Base-by-base conservation (phyloP, 1,139 yeast species). In the Pichia sp. region DNA sequence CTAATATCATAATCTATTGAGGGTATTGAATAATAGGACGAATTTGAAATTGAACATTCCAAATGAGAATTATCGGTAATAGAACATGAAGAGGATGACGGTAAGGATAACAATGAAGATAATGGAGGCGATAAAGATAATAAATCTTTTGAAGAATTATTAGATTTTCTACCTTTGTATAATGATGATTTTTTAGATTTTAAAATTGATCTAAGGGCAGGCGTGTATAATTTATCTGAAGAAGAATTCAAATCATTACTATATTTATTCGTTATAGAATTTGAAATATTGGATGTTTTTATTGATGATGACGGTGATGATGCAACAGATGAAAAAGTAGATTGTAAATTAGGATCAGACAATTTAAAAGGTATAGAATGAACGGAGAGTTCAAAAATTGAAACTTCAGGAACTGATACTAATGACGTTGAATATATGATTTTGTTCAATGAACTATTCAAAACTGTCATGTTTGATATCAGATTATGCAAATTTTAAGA, bases 131-230 rank as follows among this genome's bases (percentile, higher is more conserved):
- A 16, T 16, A 35, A 28, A 6, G 39, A 26, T 5, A 31, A 7
- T 6, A 32, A 24, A 27, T 25, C 35, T 30, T 35, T 27, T 34
- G 37, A 45, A n/a, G 33, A 41, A 23, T 25, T 33, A 27, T 25
- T 33, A 29, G 30, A 23, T 34, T 34, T 41, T 10, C 30, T 39
- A 23, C 23, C 35, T 22, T 38, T 46, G 22, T 40, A 46, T 7
- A 36, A 32, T 7, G 50, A 28, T 11, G 26, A 24, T n/a, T 39
- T 43, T 32, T 46, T 48, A 3, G 51, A 35, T 9, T 25, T 16
- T 9, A 48, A 7, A 7, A 33, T 42, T 11, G 39, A 47, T 23
- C 45, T 59, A 1, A 48, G 51, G 6, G 55, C 59, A 10, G 61
- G 65, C 4, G 43, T 35, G 33, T n/a, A 23, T 33, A 6, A n/a